Percentiles rank a stretch among this genome's conserved stretches.
phyloP scores from a whole-genome alignment of 495 filamentous ascomycete genomes.

The Neurospora sp. region DNA sequence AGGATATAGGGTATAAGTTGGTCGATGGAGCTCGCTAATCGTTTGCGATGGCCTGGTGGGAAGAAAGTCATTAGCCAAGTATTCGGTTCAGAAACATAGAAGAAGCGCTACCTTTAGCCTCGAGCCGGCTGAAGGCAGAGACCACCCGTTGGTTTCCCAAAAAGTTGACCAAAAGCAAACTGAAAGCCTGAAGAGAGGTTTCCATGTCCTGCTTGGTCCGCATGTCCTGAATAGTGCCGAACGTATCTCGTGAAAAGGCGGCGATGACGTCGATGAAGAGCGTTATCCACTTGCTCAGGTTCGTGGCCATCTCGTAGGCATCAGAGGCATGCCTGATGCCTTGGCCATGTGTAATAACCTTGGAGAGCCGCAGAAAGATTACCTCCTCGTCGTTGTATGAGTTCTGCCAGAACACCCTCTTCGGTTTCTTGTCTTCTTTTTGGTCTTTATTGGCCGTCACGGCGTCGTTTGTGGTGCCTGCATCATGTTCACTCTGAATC shows the following conservation, averaged over 20 bases:
- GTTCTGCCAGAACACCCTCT: conserved; percentile 33
- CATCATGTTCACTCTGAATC: conserved; percentile 8
- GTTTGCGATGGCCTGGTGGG: conserved; percentile 30
- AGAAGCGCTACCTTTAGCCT: conserved; percentile 32
- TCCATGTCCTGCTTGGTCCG: conserved; percentile 37
- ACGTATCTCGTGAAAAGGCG: conserved; percentile 30
- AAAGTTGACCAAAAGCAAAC: conserved; percentile 36
- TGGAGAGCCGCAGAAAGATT: conserved; percentile 43
- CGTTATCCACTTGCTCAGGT: conserved; percentile 34
- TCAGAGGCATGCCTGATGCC: conserved; percentile 25
- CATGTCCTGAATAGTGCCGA: conserved; percentile 26
- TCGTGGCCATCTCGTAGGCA: conserved; percentile 25
- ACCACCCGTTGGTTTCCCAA: conserved; percentile 41
- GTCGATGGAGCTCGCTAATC: conserved; percentile 38
- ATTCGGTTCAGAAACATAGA: neutral
- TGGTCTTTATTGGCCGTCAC: conserved; percentile 5
- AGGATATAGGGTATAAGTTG: conserved; percentile 43
- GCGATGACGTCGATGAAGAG: conserved; percentile 31
- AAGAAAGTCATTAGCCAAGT: conserved; percentile 7
- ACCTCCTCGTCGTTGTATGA: conserved; percentile 39
- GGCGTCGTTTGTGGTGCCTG: conserved; percentile 9
- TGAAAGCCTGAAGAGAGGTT: conserved; percentile 43
- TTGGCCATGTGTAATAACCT: conserved; percentile 28
- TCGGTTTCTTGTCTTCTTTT: conserved; percentile 7
- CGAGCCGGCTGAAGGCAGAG: conserved; percentile 29